Percentiles rank a stretch among this genome's conserved stretches.
Conservation (phyloP, 768 basidiomycete genomes). For the Podaxis sp. region DNA sequence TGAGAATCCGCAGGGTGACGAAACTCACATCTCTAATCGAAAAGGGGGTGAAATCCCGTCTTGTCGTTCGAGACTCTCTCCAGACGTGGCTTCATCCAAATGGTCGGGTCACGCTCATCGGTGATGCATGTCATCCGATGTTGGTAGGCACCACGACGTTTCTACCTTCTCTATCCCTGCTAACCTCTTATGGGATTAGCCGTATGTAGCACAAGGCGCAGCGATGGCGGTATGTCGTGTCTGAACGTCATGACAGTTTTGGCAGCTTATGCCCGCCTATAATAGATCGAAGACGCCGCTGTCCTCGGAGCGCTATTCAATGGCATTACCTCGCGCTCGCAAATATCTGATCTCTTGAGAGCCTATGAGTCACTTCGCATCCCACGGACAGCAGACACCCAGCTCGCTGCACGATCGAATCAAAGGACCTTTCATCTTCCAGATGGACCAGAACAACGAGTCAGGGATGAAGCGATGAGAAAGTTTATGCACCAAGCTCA, state of each 20-base stretch:
- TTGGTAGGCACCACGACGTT: conserved; percentile 34
- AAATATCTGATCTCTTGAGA: conserved; percentile 44
- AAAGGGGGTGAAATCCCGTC: conserved; percentile 42
- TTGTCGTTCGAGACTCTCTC: conserved; percentile 49
- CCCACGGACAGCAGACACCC: conserved; percentile 46
- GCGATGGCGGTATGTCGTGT: conserved; percentile 44
- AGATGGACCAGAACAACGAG: conserved; percentile 55
- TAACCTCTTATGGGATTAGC: conserved; percentile 26
- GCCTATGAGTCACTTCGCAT: conserved; percentile 55
- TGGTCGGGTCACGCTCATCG: conserved; percentile 43
- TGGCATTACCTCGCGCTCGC: conserved; percentile 36
- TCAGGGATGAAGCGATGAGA: conserved; percentile 51
- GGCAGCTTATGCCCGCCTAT: not conserved
- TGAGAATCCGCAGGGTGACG: conserved; percentile 29
- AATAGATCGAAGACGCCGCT: conserved; percentile 49
- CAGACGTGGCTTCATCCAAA: conserved; percentile 45
- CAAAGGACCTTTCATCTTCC: conserved; percentile 54
- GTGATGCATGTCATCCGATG: conserved; percentile 61
- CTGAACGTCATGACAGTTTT: not conserved
- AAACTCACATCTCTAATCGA: conserved; percentile 47
- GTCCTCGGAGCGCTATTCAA: conserved; percentile 53
- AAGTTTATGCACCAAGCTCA: conserved; percentile 43
- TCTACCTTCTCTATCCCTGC: too few relatives aligned
- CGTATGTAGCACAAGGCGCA: conserved; percentile 54
- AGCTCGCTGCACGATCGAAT: conserved; percentile 47